phyloP scores from a whole-genome alignment of 163 green algal genomes.

The Scenedesmus sp. region DNA sequence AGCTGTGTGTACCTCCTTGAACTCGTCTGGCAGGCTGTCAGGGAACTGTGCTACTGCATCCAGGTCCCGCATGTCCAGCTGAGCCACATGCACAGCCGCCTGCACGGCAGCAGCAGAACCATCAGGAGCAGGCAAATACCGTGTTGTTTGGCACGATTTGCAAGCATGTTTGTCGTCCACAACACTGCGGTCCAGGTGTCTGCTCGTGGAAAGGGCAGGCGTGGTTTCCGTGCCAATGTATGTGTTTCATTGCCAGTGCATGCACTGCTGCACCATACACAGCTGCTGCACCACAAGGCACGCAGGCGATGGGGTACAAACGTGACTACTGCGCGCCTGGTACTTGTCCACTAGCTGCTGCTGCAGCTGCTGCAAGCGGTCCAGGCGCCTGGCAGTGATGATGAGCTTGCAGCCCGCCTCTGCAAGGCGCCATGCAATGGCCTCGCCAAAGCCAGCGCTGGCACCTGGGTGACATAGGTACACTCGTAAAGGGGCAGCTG shows the following conservation, averaged over 20 bases:
- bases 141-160: neutral
- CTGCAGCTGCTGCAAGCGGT: conserved; percentile 70
- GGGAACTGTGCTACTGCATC: conserved; percentile 65
- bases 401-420: conserved; percentile 79
- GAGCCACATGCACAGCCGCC: conserved; percentile 75
- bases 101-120: neutral
- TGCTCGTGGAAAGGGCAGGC: neutral
- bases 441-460: conserved; percentile 78
- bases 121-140: neutral
- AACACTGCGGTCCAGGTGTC: neutral
- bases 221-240: neutral
- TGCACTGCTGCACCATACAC: neutral
- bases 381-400: conserved; percentile 71
- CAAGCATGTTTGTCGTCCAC: neutral
- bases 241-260: too few relatives aligned
- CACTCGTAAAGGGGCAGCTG: neutral
- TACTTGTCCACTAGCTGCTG: conserved; percentile 44
- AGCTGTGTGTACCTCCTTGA: conserved; percentile 52
- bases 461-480: conserved; percentile 59
- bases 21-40: conserved; percentile 71
- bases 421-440: conserved; percentile 76
- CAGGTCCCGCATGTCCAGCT: conserved; percentile 78
- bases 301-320: neutral
- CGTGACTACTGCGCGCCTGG: neutral
- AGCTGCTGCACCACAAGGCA: neutral